phyloP scores from a whole-genome alignment of 352 stramenopile genomes.

The Elongisporangium anandrum region DNA sequence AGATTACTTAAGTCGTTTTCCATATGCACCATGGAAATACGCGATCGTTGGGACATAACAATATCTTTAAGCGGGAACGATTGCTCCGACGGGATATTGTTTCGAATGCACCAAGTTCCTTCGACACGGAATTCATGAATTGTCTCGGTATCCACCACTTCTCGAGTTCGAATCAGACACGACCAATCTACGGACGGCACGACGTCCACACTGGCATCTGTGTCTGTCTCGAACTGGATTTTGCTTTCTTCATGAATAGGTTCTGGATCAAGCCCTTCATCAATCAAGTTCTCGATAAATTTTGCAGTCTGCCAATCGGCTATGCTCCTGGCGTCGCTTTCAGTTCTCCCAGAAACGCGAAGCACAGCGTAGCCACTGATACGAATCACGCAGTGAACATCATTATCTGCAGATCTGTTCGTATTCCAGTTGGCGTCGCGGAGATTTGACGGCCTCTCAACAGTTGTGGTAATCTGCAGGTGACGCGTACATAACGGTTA shows the following conservation, averaged over 20 bases:
- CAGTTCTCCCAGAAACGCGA: conserved; percentile 39
- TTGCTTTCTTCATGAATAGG: conserved; percentile 30
- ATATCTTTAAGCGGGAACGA: conserved; percentile 24
- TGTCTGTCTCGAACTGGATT: conserved; percentile 23
- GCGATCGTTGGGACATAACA: conserved; percentile 31
- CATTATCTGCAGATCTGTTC: conserved; percentile 3
- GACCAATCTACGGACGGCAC: conserved; percentile 31
- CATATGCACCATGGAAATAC: conserved; percentile 36
- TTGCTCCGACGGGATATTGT: conserved; percentile 17
- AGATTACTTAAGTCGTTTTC: conserved; percentile 36
- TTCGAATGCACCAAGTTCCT: conserved; percentile 39
- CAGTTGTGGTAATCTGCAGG: conserved; percentile 30
- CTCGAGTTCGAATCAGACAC: conserved; percentile 44
- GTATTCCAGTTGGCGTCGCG: conserved; percentile 2
- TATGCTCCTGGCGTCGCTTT: conserved; percentile 43
- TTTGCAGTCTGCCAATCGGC: conserved; percentile 44
- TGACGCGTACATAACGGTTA: neutral
- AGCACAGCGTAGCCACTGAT: conserved; percentile 44
- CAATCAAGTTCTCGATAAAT: conserved; percentile 73
- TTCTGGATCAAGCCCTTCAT: conserved; percentile 53
- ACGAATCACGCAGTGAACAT: conserved; percentile 29
- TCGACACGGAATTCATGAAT: conserved; percentile 58
- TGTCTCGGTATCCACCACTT: conserved; percentile 30
- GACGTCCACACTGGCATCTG: neutral
- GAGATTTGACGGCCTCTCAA: conserved; percentile 20